phyloP scores from a whole-genome alignment of 2,329 filamentous ascomycete genomes.

The Parastagonospora nodorum region DNA sequence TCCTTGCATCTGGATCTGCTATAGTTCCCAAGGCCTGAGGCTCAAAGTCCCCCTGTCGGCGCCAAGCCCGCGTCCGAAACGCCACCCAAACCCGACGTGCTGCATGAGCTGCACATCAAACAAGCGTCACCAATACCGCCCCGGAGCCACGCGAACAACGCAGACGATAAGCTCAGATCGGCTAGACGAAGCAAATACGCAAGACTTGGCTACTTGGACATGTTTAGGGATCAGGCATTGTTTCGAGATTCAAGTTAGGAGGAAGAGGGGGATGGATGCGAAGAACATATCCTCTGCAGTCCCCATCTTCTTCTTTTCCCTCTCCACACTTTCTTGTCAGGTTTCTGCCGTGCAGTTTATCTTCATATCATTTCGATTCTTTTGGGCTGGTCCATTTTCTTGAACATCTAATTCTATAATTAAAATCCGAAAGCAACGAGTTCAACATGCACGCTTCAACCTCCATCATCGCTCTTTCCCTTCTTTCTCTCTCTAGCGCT shows the following conservation, averaged over 20 bases:
- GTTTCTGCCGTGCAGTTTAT: neutral
- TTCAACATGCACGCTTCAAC: slow-evolving; percentile 13
- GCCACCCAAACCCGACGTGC: slow-evolving; percentile 32
- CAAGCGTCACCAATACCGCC: slow-evolving; percentile 12
- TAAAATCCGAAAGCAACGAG: neutral
- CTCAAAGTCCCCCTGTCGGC: too few species aligned
- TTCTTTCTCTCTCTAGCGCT: slow-evolving; percentile 28
- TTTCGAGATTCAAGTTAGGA: neutral
- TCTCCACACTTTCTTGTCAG: neutral
- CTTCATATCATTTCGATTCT: neutral
- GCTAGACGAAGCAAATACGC: slow-evolving; percentile 18
- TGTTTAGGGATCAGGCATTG: slow-evolving; percentile 11
- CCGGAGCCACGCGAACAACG: neutral
- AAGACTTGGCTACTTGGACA: slow-evolving; percentile 19
- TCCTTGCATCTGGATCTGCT: too few species aligned
- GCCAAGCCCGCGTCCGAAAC: slow-evolving; percentile 25
- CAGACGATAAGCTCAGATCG: slow-evolving; percentile 19
- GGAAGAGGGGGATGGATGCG: neutral
- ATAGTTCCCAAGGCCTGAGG: too few species aligned
- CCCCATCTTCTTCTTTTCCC: neutral
- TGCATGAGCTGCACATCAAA: slow-evolving; percentile 35
- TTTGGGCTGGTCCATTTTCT: slow-evolving; percentile 3
- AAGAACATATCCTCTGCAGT: neutral
- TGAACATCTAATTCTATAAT: neutral
- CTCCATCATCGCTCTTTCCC: slow-evolving; percentile 12